Base-by-base conservation (phyloP, 352 stramenopile species). In the Globisporangium yorkense region DNA sequence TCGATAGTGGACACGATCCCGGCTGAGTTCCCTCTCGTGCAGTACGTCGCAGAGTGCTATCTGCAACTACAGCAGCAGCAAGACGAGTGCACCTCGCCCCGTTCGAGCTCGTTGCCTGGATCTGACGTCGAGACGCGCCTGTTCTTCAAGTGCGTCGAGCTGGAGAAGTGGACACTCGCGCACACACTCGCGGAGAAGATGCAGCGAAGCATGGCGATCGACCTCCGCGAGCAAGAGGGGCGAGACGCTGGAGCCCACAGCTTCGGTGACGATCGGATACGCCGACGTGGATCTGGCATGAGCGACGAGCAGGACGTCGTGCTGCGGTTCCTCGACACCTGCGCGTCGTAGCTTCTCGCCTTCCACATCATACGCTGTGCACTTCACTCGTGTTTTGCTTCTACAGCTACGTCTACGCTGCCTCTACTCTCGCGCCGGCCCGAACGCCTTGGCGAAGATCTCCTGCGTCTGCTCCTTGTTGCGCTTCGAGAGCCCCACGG, bases 401-500 rank as follows among this genome's bases (percentile, higher is more conserved):
- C 8, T 27, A 40, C 37, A 21, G 47, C 18, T 21, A 57, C 12
- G 37, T 43, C 5, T 48, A 48, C 10, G 16, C 41, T 56, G 27
- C 52, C 60, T 64, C 54, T 52, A 51, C 43, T 57, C 40, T 24
- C 31, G 47, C 54, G 16, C 15, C 8, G 63, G 59, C 10, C 74
- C 75, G 58, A 91, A 91, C 15, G 74, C 83, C 63, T 88, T 56
- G 27, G 61, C 61, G 33, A 93, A 78, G 45, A 93, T 80, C 56
- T 81, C 72, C 50, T 88, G 66, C 27, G 74, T 61, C 52, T 93
- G 77, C 62, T 85, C 63, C 7, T 77, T 66, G 54, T 85, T 88
- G 60, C 68, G 72, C 60, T 92, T 93, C 15, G 75, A 84, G 48
- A 92, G 62, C 3, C 84, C 84, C 7, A 92, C 81, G 18, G 84